Percentiles rank a stretch among this genome's conserved stretches.
Evolutionary conservation across 441 rosid genomes (phyloP).

Genomic region (Corymbia citriodora): DNA sequence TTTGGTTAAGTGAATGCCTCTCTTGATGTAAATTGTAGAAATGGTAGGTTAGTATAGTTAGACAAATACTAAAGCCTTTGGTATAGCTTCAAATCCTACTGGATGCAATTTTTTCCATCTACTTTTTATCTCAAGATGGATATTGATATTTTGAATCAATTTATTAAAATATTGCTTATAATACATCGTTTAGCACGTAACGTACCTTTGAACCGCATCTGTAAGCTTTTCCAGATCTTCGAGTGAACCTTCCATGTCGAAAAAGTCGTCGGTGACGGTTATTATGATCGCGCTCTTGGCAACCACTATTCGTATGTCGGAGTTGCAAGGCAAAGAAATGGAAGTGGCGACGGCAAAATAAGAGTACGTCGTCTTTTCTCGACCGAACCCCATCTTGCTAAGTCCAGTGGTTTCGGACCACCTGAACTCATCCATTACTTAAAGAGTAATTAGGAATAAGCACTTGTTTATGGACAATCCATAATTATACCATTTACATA

Average conservation of each 20-base stretch:
- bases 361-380: conserved; percentile 55
- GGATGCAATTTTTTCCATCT: background rate
- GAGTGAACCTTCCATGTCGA: conserved; percentile 42
- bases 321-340: conserved; percentile 17
- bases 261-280: conserved; percentile 69
- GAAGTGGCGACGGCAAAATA: conserved; percentile 28
- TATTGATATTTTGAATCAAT: background rate
- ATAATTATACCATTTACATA: background rate
- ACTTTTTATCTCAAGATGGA: background rate
- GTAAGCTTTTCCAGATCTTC: conserved; percentile 40
- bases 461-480: background rate
- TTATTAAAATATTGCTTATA: background rate
- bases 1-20: background rate
- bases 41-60: background rate
- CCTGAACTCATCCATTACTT: conserved; percentile 11
- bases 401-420: conserved; percentile 49
- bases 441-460: background rate
- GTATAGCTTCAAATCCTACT: background rate
- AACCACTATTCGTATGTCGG: conserved; percentile 17
- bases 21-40: background rate
- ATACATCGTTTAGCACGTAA: background rate
- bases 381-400: conserved; percentile 48
- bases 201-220: conserved; percentile 41
- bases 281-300: conserved; percentile 45
- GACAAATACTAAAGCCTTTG: background rate